Evolutionary conservation across 1,139 yeast species (phyloP).

Genomic region (Magnusiomyces fungicola): DNA sequence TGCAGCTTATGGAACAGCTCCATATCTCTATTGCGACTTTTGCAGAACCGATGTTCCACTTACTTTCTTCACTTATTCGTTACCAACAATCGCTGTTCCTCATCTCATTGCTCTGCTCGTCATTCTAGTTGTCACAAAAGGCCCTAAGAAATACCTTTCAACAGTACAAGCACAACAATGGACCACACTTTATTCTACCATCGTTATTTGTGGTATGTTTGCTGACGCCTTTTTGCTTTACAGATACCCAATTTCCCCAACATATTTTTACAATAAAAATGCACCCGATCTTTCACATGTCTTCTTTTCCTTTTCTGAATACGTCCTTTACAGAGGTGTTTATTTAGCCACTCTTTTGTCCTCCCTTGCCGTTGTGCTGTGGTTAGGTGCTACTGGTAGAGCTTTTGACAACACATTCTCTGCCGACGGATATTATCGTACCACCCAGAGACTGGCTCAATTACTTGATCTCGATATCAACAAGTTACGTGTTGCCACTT

Average conservation of each 20-base stretch:
- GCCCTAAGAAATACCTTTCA: conserved; percentile 2
- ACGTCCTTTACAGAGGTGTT: conserved; percentile 16
- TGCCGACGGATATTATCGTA: conserved; percentile 9
- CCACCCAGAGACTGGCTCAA: conserved; percentile 4
- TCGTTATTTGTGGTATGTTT: conserved; percentile 4
- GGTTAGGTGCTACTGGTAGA: conserved; percentile 21
- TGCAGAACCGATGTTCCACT: conserved; percentile 19
- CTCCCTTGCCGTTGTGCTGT: conserved; percentile 17
- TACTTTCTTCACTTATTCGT: conserved; percentile 19
- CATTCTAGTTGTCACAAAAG: conserved; percentile 19
- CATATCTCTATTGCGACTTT: conserved; percentile 24
- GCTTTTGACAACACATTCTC: conserved; percentile 15
- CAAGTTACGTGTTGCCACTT: conserved; percentile 10
- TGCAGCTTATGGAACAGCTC: conserved; percentile 23
- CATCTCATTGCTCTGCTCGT: conserved; percentile 20
- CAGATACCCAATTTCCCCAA: conserved; percentile 11
- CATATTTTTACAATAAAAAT: conserved; percentile 9
- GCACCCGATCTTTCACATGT: conserved; percentile 14
- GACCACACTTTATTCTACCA: conserved; percentile 13
- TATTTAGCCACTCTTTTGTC: conserved; percentile 16
- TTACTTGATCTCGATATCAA: conserved; percentile 6
- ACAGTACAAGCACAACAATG: conserved; percentile 17
- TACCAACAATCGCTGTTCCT: conserved; percentile 21
- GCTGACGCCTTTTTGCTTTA: conserved; percentile 14
- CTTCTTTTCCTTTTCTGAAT: conserved; percentile 21